Conservation (phyloP, 208 protist genomes). For the Trypanosoma boissoni region DNA sequence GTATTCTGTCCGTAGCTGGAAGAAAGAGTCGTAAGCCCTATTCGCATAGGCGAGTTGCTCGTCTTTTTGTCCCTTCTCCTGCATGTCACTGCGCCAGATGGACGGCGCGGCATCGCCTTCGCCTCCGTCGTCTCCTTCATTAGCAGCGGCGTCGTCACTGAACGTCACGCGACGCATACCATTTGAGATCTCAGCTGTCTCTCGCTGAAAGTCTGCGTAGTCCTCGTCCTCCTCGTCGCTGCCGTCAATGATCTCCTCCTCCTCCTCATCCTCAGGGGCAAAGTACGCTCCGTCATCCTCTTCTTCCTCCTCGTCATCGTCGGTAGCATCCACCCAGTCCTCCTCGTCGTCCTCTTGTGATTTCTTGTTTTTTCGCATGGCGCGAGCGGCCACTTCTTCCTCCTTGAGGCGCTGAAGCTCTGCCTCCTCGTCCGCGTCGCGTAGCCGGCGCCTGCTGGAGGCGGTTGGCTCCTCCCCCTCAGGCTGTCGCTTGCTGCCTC, state of each 20-base stretch:
- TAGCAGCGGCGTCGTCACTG: constrained; percentile 28
- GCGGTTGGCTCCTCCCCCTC: constrained; percentile 36
- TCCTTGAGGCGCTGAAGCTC: constrained; percentile 12
- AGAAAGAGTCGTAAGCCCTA: constrained; percentile 89
- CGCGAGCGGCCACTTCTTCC: neutral
- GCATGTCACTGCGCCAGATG: constrained; percentile 52
- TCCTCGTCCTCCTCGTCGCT: constrained; percentile 56
- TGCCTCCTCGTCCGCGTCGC: constrained; percentile 32
- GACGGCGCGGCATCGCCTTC: constrained; percentile 21
- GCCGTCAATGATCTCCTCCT: constrained; percentile 59
- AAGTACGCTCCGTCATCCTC: constrained; percentile 32
- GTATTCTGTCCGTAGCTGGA: constrained; percentile 88
- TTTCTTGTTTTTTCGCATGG: neutral
- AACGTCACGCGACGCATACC: constrained; percentile 51
- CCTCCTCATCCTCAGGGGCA: constrained; percentile 31
- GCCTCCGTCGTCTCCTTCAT: constrained; percentile 16
- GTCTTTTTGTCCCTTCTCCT: constrained; percentile 18
- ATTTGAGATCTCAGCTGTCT: constrained; percentile 39
- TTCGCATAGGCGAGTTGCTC: constrained; percentile 73
- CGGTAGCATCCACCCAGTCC: constrained; percentile 29
- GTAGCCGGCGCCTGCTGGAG: constrained; percentile 20
- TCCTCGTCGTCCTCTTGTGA: constrained; percentile 29
- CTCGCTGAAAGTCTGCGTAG: constrained; percentile 77
- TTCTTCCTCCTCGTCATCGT: constrained; percentile 42
- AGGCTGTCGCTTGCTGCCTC: constrained; percentile 36